Evolutionary conservation across 1,284 basidiomycete genomes (phyloP), one percentile per base, ranked within the genome.

Genomic region (Meripilus lineatus): DNA sequence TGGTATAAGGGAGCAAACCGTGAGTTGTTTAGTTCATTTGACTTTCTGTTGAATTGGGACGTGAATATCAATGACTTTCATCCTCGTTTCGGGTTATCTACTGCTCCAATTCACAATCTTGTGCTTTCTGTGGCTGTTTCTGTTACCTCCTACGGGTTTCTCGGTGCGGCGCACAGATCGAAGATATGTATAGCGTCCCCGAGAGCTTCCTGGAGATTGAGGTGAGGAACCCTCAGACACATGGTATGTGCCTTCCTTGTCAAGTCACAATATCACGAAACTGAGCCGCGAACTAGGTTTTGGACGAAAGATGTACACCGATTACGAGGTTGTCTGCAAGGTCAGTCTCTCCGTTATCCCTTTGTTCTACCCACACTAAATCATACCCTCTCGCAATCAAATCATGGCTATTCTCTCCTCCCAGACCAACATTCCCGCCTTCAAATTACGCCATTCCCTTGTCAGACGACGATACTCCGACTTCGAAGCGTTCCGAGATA

Each of bases 181-280:
- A 97, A 67, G 94, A 98, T 71, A 97, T 97, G 92, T 98, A 97
- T 62, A 91, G 88, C 53, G 86, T 93, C 7, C 91, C 91, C 25
- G 96, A 99, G 67, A 96, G 93, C 63, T 98, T 97, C 65, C 72
- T 99, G 45, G 96, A 99, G 71, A 97, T 99, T 55, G 96, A 99
- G 67, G 93, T 99, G 6, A 74, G 90, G 55, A 97, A 96, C 62
- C 93, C 95, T 2, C 89, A 95, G 65, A 99, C 96, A 0, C 94
- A 98, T 59, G 94, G 93, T 92, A 56, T 58, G 81, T 61, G 13
- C 18, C 26, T 24, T n/a, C 13, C 18, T 34, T 33, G 11, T 17
- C 8, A 14, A 35, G 11, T 32, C 37, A 30, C 26, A 18, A 14
- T 20, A 25, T 43, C 38, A 33, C 4, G 28, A 15, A 28, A 25